Base-by-base conservation (phyloP, 768 basidiomycete species). In the Scleroderma bovista region DNA sequence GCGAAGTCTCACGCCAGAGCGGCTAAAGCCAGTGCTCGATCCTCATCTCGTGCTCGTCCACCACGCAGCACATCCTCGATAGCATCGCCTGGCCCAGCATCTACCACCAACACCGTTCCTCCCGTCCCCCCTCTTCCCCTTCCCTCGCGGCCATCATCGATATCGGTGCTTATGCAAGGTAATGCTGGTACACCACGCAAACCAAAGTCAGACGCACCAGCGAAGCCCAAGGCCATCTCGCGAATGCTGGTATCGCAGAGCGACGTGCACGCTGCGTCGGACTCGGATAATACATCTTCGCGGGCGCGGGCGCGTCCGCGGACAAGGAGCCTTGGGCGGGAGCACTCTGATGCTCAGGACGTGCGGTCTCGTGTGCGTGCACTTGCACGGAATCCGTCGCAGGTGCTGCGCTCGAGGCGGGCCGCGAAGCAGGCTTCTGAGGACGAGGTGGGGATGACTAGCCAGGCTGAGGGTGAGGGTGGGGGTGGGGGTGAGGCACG, bases 161-260 rank as follows among this genome's bases (percentile, higher is more conserved):
- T n/a, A n/a, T 29, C 26, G 9, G 26, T 29, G 26, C 26, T 9
- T 9, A 29, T n/a, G n/a, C n/a, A 29, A 9, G 26, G 5, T 9
- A 29, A 9, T 29, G 26, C 4, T 29, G 26, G 26, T 29, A 29
- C 26, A 29, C 26, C 24, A 15, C 41, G 23, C 23, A 58, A 56
- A 40, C 37, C 52, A 24, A 54, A n/a, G 22, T 51, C 45, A 29
- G 20, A n/a, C 22, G 36, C 44, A 3, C 3, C 41, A 8, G 9
- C 36, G 10, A 56, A 55, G 32, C 56, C 52, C 8, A 65, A 57
- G 22, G 49, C 48, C 39, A 51, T 45, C 7, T 57, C 57, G 10
- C 60, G 52, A 44, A 60, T 51, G 41, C 31, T 57, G 2, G 20
- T 57, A 29, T 67, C 61, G 17, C 63, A 63, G 47, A 61, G 55